Conservation (phyloP, 257 asterid species). For the Plantago major region DNA sequence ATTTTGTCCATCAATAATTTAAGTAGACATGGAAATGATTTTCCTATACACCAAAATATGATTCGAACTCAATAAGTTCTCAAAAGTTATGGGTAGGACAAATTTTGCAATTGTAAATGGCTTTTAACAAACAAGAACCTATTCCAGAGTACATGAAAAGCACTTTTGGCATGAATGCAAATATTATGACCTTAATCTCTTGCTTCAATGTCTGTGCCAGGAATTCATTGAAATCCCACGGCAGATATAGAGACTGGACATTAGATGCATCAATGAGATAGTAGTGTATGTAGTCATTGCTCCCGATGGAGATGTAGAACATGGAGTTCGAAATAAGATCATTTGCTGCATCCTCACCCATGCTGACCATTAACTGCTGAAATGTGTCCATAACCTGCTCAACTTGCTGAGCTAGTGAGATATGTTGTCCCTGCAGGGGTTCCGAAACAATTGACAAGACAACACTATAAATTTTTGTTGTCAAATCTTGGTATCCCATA, state of each 20-base stretch:
- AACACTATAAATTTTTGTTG: no score
- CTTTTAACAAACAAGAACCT: no score
- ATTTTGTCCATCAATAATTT: not conserved
- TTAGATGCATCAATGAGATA: conserved; percentile 76
- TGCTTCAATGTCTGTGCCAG: conserved; percentile 62
- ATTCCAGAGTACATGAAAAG: no score
- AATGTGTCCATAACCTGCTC: conserved; percentile 86
- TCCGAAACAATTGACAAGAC: not conserved
- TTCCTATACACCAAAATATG: no score
- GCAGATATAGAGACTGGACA: conserved; percentile 67
- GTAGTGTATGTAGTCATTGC: conserved; percentile 92
- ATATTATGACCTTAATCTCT: conserved; percentile 61
- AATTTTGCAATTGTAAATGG: not conserved
- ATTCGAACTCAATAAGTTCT: no score
- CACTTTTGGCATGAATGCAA: no score
- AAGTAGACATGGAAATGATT: no score
- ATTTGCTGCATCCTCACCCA: conserved; percentile 80
- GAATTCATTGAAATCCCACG: conserved; percentile 85
- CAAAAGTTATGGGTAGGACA: not conserved
- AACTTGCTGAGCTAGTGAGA: conserved; percentile 84
- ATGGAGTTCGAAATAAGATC: conserved; percentile 57
- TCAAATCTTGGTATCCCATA: no score
- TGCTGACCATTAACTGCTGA: conserved; percentile 64
- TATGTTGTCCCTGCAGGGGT: conserved; percentile 76
- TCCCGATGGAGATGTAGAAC: conserved; percentile 82